Evolutionary conservation across 164 flowering plant species (phyloP).

Genomic region (Vitis cinerea): DNA sequence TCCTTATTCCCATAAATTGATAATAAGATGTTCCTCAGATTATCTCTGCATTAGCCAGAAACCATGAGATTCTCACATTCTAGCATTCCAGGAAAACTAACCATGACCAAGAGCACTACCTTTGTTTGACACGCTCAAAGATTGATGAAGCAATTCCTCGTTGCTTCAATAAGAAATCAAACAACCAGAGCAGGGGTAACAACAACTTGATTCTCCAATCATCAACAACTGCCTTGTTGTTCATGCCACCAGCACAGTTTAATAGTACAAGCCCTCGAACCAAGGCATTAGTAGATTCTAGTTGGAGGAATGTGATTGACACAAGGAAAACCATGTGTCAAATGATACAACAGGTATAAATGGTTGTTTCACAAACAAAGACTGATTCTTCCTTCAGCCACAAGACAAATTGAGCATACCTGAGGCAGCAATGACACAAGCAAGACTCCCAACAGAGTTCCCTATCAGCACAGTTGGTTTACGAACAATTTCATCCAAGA

Average conservation of each 20-base stretch:
- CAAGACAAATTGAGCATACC: constrained; percentile 29
- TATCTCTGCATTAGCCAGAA: constrained; percentile 54
- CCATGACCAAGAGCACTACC: constrained; percentile 30
- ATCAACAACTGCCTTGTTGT: constrained; percentile 95
- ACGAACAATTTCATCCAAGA: constrained; percentile 65
- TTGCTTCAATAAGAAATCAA: constrained; percentile 79
- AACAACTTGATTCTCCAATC: constrained; percentile 95
- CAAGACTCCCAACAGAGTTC: constrained; percentile 96
- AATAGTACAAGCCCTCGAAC: constrained; percentile 79
- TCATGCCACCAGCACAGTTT: constrained; percentile 97
- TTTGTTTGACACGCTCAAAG: constrained; percentile 67
- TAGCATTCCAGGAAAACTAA: not conserved
- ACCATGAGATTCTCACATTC: not conserved
- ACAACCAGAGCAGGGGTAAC: constrained; percentile 73
- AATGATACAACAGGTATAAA: too few species aligned
- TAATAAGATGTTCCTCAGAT: constrained; percentile 53
- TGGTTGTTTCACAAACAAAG: not conserved
- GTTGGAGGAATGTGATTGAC: constrained; percentile 7
- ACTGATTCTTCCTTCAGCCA: not conserved
- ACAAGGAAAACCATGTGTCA: not conserved
- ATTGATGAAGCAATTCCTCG: constrained; percentile 65
- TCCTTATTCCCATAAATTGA: constrained; percentile 88
- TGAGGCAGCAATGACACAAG: constrained; percentile 89
- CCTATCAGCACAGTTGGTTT: constrained; percentile 81
- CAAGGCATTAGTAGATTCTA: constrained; percentile 43